These are phyloP conservation scores for Cornus florida DNA, from an alignment of 148 eudicot genomes.

Conservation along the genomic window DNA sequence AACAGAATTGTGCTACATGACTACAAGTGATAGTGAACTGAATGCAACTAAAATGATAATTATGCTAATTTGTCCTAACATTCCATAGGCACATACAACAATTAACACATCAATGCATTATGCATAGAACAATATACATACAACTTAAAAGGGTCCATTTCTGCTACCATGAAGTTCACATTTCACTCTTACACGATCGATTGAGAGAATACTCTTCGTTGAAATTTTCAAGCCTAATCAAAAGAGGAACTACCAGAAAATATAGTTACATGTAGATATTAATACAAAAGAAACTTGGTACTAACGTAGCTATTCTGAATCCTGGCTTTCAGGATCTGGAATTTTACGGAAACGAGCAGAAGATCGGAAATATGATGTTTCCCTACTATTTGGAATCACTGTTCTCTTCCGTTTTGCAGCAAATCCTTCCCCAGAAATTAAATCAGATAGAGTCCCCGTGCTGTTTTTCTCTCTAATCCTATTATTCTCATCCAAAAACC, in stretches of 20 bases:
- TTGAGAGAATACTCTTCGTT: too few species aligned
- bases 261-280: background rate
- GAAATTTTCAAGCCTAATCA: too few species aligned
- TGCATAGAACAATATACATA: too few species aligned
- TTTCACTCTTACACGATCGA: too few species aligned
- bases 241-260: background rate
- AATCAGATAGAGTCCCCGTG: slow-evolving; percentile 52
- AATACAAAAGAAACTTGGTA: background rate
- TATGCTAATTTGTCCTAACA: too few species aligned
- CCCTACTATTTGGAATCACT: slow-evolving; percentile 27
- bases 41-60: too few species aligned
- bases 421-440: slow-evolving; percentile 61
- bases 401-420: slow-evolving; percentile 65
- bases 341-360: slow-evolving; percentile 59
- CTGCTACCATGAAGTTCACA: too few species aligned
- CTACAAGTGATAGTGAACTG: too few species aligned
- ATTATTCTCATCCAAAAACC: slow-evolving; percentile 51
- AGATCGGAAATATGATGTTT: slow-evolving; percentile 29
- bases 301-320: slow-evolving; percentile 56
- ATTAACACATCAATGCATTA: too few species aligned
- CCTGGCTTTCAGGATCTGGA: slow-evolving; percentile 43
- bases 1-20: too few species aligned
- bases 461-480: slow-evolving; percentile 25
- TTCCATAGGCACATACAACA: too few species aligned
- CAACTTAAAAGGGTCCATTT: too few species aligned